Base-by-base conservation (phyloP, 208 protist genomes). In the Wallacemonas sp. region DNA sequence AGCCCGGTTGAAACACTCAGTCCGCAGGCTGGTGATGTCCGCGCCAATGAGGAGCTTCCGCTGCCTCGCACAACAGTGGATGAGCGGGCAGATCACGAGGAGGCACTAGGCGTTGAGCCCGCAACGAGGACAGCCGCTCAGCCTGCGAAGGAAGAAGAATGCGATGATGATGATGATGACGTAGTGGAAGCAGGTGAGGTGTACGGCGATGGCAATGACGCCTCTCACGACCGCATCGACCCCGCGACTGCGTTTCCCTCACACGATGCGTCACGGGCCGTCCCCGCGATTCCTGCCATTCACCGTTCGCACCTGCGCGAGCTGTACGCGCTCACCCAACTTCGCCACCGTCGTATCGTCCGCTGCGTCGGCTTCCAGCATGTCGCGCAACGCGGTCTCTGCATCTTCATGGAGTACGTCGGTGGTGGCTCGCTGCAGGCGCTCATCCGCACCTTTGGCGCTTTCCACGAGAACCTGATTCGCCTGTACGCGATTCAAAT, bases 321-420 rank as follows among this genome's bases (percentile, higher is more conserved):
- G 57, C 79, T 97, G 14, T 74, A 81, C 27, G 72, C 94, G 23
- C 78, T 97, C 54, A 86, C 75, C 2, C 65, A 76, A n/a, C 82
- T 95, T 21, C 62, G 76, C 26, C 87, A 97, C 63, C 74, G 70
- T 44, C 75, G 84, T 64, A 92, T 97, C 64, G 92, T 97, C 8
- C 70, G 73, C 30, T 97, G 90, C 67, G 76, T 94, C 24, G 92
- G 92, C 34, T 84, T 88, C 29, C 81, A 94, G 52, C 72, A 78
- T 30, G 70, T 75, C 26, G 43, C 39, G 26, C 43, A 74, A 4
- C 65, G 76, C 5, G 72, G 77, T 27, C 54, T 97, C 38, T 87
- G 87, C 60, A 83, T 97, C 38, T 80, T 97, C 52, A 81, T 96
- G 70, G 92, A 97, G 72, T 97, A 95, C 66, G 83, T 97, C 16